Base-by-base conservation (phyloP, 257 asterid species). In the Linaria vulgaris region DNA sequence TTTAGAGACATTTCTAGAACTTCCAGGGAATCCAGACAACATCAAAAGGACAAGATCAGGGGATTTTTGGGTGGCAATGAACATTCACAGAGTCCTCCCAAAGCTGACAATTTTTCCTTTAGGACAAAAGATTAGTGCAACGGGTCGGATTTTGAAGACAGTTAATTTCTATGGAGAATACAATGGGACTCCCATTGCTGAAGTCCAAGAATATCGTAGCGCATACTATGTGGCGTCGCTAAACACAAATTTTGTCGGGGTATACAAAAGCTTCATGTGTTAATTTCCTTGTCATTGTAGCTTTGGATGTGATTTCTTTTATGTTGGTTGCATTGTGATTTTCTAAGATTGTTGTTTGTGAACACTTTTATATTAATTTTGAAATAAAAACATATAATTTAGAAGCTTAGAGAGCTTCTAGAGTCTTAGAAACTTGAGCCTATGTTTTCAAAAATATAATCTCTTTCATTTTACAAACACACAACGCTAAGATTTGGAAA, bases 11-110 rank as follows among this genome's bases (percentile, higher is more conserved):
- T 68, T 80, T 9, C 68, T 3, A 1, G 64, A 59, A 11, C 52
- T 59, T 38, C 37, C 64, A 19, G 64, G 64, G 19, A 59, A 59
- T 27, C 85, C 85, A 3, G 83, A 72, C 49, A 78, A 79, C 57
- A 83, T 82, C 4, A 62, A 17, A 34, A 20, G 58, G 22, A 62
- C 68, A 31, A 47, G 38, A 21, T 30, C 58, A 5, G 48, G 85
- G 51, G 82, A 80, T 38, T 82, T 80, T 56, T 80, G 85, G 85
- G 83, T 80, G 30, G 56, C 87, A 1, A 56, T 31, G 20, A 63
- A 64, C 50, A 65, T 72, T 17, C 72, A 61, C 16, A 73, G 77
- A 51, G 15, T 73, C 25, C 60, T 64, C 34, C 80, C 76, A 1
- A 47, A 48, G 37, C 73, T 61, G 6, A 51, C 14, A 0, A 12